Conservation (phyloP, 257 asterid species). For the Cruciata laevipes region DNA sequence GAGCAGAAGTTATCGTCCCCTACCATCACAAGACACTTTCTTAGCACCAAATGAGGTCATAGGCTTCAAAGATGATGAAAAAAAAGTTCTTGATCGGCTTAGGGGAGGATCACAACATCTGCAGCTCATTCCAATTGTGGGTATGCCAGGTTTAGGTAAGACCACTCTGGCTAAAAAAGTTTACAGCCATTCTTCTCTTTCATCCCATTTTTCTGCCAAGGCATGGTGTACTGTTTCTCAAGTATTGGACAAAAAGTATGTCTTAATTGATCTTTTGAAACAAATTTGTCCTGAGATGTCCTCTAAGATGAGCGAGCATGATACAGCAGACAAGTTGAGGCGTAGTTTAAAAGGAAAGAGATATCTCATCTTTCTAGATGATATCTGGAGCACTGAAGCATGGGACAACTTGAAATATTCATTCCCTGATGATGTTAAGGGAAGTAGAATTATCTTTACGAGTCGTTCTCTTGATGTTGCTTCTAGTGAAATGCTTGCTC, state of each 20-base stretch:
- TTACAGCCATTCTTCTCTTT: background rate
- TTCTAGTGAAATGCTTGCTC: background rate
- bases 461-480: background rate
- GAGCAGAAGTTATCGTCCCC: background rate
- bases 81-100: background rate
- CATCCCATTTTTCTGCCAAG: background rate
- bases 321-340: background rate
- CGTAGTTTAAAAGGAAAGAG: background rate
- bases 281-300: background rate
- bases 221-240: conserved; percentile 8
- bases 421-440: background rate
- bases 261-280: background rate
- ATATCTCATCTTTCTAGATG: conserved; percentile 3
- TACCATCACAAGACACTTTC: background rate
- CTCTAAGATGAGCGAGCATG: background rate
- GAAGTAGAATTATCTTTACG: conserved; percentile 1
- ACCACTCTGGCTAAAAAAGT: conserved; percentile 12
- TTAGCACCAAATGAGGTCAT: background rate
- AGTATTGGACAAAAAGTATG: background rate
- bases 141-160: conserved; percentile 13
- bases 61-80: background rate
- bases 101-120: background rate
- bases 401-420: background rate
- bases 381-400: conserved; percentile 3
- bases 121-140: background rate